Conservation (phyloP, 768 basidiomycete species). For the Suillus brevipes region DNA sequence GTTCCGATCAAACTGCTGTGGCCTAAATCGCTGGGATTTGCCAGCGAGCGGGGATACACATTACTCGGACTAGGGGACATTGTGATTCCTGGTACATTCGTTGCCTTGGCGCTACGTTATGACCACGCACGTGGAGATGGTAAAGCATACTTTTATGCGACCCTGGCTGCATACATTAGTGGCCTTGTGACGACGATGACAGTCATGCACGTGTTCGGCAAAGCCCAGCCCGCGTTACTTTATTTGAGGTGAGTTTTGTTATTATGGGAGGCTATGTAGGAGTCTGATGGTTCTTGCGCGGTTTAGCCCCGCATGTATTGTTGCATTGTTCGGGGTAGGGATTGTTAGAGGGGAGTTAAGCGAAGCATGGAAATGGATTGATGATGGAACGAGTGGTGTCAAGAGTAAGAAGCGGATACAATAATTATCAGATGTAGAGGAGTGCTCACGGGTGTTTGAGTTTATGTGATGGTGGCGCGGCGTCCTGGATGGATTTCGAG, state of each 20-base stretch:
- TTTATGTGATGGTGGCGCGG: constrained; percentile 6
- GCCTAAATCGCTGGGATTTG: constrained; percentile 64
- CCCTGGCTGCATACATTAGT: constrained; percentile 67
- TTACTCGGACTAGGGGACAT: constrained; percentile 95
- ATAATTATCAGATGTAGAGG: neutral
- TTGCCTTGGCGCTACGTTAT: constrained; percentile 85
- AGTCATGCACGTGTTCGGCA: constrained; percentile 77
- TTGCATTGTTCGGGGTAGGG: constrained; percentile 64
- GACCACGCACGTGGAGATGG: constrained; percentile 51
- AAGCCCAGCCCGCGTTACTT: constrained; percentile 88
- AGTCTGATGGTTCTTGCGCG: neutral
- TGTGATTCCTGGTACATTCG: constrained; percentile 64
- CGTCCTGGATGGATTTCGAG: neutral
- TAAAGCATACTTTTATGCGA: constrained; percentile 70
- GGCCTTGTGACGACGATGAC: constrained; percentile 77
- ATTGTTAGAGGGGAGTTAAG: constrained; percentile 64
- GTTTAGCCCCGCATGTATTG: constrained; percentile 71
- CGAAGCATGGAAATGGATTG: constrained; percentile 72
- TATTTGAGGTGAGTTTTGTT: constrained; percentile 71
- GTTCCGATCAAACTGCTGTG: constrained; percentile 92
- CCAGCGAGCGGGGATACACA: constrained; percentile 61
- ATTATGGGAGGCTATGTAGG: neutral
- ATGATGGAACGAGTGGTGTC: constrained; percentile 35
- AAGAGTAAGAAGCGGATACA: constrained; percentile 18
- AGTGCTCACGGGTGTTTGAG: neutral